Evolutionary conservation across 2,329 filamentous ascomycete genomes (phyloP), one percentile per base, ranked within the genome.

Genomic region (Aphanocladium album): DNA sequence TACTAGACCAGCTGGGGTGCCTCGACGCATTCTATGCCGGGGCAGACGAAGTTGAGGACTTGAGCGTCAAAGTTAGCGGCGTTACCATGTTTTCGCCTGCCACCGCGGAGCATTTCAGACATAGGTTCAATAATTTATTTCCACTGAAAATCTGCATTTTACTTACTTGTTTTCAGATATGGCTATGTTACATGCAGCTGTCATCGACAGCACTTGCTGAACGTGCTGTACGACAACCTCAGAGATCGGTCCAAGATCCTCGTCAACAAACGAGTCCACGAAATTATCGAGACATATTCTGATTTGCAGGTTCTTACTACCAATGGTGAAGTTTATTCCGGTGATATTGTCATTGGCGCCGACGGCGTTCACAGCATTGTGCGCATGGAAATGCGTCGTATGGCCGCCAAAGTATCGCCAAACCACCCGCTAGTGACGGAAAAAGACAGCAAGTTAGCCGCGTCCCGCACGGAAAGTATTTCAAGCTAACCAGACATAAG

Each of bases 1-100:
- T 84, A 11, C 64, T 83, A 1, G 80, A 83, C 53, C 81, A 85
- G 65, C 66, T 84, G 0, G 66, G 64, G 2, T 66, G 70, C 19
- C 73, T 71, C 39, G 66, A 73, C 6, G 39, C 50, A 3, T 49
- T 62, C 35, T 43, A 57, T 21, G 43, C 54, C 8, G 45, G 54
- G 1, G 41, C 43, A 3, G 54, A 57, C 30, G 43, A 47, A 14
- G 43, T 57, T 6, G 54, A 49, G 6, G 54, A 57, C 25, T 25
- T 57, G n/a, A 47, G 27, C 16, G 30, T 57, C 45, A 49, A 21
- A n/a, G 30, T 57, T 12, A 9, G 49, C 19, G 33, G 27, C 8
- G 43, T 45, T 14, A 27, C 30, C 6, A 49, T 57, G 43, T 47
- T 39, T 19, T 47, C 43, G 43, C 43, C 54, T 19, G 54, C 43